These are phyloP conservation scores for Pisolithus albus DNA, from an alignment of 768 basidiomycete species.

Conservation along the genomic window DNA sequence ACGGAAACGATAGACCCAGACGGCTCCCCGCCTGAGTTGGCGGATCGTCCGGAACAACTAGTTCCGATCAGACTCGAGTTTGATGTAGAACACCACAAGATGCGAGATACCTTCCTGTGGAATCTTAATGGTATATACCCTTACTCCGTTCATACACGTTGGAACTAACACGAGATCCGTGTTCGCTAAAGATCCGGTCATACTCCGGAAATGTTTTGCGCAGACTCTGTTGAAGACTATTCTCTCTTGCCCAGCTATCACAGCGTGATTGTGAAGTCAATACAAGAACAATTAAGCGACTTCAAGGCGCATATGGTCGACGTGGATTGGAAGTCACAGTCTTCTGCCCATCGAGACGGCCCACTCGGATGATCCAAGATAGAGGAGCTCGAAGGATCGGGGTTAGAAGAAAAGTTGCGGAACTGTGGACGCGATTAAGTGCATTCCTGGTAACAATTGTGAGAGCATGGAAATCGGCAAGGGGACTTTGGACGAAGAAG, in stretches of 20 bases:
- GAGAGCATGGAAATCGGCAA: constrained; percentile 16
- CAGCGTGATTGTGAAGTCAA: constrained; percentile 64
- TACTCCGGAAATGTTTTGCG: constrained; percentile 92
- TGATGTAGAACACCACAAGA: constrained; percentile 88
- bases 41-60: constrained; percentile 67
- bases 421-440: constrained; percentile 14
- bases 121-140: constrained; percentile 76
- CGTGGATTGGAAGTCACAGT: constrained; percentile 28
- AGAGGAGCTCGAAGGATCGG: constrained; percentile 27
- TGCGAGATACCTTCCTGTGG: constrained; percentile 97
- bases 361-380: constrained; percentile 15
- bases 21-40: constrained; percentile 47
- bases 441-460: constrained; percentile 14
- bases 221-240: constrained; percentile 87
- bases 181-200: constrained; percentile 60
- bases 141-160: neutral
- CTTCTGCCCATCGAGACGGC: constrained; percentile 15
- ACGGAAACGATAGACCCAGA: constrained; percentile 44
- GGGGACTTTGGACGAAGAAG: constrained; percentile 46
- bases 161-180: neutral
- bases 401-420: constrained; percentile 14
- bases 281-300: constrained; percentile 84
- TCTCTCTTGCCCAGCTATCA: constrained; percentile 60
- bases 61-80: constrained; percentile 95
- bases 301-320: constrained; percentile 66